These are phyloP conservation scores for Corrigiola litoralis DNA, from an alignment of 179 eudicot species.

Conservation along the genomic window DNA sequence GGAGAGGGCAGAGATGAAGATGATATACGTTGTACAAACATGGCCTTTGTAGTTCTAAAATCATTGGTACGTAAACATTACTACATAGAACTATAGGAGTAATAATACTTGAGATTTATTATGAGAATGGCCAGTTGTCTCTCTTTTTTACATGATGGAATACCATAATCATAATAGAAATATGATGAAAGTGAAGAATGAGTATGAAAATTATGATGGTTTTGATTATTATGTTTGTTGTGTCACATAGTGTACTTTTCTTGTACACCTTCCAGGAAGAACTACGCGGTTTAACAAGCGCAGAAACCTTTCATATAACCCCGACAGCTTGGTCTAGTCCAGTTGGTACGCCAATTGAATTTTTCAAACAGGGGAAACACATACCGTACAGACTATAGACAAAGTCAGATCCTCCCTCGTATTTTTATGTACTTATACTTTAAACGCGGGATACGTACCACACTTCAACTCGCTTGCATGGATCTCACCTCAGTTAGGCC, in stretches of 20 bases:
- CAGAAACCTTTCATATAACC: neutral
- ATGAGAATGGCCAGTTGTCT: too few relatives aligned
- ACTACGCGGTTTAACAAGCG: slow-evolving; percentile 12
- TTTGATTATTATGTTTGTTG: too few relatives aligned
- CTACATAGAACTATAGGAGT: neutral
- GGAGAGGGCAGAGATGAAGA: slow-evolving; percentile 20
- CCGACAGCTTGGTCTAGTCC: slow-evolving; percentile 9
- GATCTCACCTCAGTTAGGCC: too few relatives aligned
- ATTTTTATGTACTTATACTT: too few relatives aligned
- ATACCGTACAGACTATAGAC: too few relatives aligned
- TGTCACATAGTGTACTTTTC: too few relatives aligned
- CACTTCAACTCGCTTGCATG: too few relatives aligned
- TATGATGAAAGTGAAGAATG: neutral
- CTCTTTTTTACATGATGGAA: too few relatives aligned
- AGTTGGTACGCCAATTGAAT: slow-evolving; percentile 16
- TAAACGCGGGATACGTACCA: too few relatives aligned
- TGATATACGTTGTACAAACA: slow-evolving; percentile 34
- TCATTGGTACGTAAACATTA: slow-evolving; percentile 8
- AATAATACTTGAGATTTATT: neutral
- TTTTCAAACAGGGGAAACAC: neutral
- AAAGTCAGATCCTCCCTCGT: too few relatives aligned
- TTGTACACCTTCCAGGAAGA: slow-evolving; percentile 27
- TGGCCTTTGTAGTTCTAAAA: slow-evolving; percentile 21
- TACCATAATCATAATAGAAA: too few relatives aligned
- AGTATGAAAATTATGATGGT: neutral